A percentile compares a stretch with the other conserved stretches of the same genome.
Conservation (phyloP, 345 rosid genomes). For the Moricandia moricandioides region DNA sequence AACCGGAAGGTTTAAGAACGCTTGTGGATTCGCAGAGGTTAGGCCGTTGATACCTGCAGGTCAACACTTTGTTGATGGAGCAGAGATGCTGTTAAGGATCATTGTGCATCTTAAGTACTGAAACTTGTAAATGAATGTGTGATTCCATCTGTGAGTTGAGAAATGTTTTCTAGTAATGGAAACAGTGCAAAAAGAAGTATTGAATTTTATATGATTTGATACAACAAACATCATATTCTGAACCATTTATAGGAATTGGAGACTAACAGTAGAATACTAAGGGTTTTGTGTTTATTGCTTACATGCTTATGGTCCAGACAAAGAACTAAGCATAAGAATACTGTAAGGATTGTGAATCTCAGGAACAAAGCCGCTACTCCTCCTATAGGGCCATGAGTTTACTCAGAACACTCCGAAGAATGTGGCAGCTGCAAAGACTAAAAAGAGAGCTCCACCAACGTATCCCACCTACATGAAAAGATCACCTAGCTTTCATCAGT, state of each 20-base stretch:
- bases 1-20: conserved; percentile 68
- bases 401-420: conserved; percentile 76
- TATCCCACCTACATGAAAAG: conserved; percentile 78
- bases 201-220: neutral
- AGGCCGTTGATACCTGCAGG: conserved; percentile 72
- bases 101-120: conserved; percentile 59
- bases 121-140: conserved; percentile 12
- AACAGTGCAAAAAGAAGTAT: neutral
- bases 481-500: conserved; percentile 10
- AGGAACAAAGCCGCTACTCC: conserved; percentile 1
- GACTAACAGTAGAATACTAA: neutral
- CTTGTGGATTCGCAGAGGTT: conserved; percentile 62
- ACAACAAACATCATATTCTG: neutral
- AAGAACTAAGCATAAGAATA: neutral
- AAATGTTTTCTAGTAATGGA: neutral
- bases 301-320: neutral
- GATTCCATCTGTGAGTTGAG: neutral
- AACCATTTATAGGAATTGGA: neutral
- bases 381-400: conserved; percentile 1
- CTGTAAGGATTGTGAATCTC: neutral
- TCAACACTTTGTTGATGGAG: conserved; percentile 66
- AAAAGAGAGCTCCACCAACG: conserved; percentile 78
- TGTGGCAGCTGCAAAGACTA: conserved; percentile 84
- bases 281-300: neutral
- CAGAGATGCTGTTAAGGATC: conserved; percentile 65